Evolutionary conservation across 2,329 filamentous ascomycete genomes (phyloP), one percentile per base, ranked within the genome.

Genomic region (Dryadomyces sulphureus): DNA sequence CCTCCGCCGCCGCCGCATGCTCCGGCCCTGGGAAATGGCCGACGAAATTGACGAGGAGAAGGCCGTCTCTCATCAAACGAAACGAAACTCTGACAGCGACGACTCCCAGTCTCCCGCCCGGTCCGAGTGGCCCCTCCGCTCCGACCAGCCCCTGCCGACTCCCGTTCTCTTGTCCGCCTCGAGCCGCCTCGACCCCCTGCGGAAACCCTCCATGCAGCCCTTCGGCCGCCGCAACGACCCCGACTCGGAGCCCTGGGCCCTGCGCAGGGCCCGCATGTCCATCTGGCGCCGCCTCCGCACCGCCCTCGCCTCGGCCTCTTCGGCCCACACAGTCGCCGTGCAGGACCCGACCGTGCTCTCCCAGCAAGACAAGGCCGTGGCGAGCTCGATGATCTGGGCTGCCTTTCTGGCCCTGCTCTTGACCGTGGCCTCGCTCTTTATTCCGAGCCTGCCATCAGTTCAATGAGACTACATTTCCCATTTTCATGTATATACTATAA

Each of bases 21-120:
- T 65, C 5, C 54, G 60, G 3, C 62, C 64, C 0, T 68, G 65
- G 65, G 66, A 68, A 49, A 53, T 58, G 46, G 22, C 30, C 1
- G 50, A 49, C n/a, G 45, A 40, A n/a, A n/a, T n/a, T 14, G 39
- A 48, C 41, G 24, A 35, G 4, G 25, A 47, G 32, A 32, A 47
- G 40, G 38, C 48, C 39, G 39, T 42, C 3, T 44, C 42, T 9
- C 38, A 35, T n/a, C n/a, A n/a, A n/a, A n/a, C n/a, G n/a, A n/a
- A n/a, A n/a, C n/a, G n/a, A 21, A 16, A 47, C 24, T 2, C 30
- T 36, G n/a, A 38, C 32, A 27, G 52, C 34, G 39, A 32, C 27
- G 27, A 14, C 27, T 12, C 9, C 27, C 9, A 32, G 27, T 12
- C n/a, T n/a, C n/a, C n/a, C n/a, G n/a, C n/a, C n/a, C n/a, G n/a